Evolutionary conservation across 805 yeast species (phyloP), one percentile per base, ranked within the genome.

Genomic region (Saccharomycopsis sp.): DNA sequence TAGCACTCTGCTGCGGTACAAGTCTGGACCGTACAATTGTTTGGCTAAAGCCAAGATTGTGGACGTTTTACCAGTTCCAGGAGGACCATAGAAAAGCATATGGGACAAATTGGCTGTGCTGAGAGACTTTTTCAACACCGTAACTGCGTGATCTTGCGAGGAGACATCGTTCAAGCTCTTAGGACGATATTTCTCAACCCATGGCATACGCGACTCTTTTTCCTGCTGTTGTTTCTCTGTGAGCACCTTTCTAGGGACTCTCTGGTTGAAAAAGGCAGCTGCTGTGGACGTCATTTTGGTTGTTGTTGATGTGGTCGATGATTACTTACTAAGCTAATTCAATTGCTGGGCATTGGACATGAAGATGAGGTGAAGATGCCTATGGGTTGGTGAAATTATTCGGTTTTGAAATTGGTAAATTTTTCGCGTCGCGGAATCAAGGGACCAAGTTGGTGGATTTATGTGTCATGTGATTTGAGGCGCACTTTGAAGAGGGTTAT

Each of bases 101-200:
- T 89, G 97, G 2, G 98, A 97, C 57, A 89, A 73, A 68, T 92
- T 94, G 29, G 91, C 87, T 12, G 92, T 81, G n/a, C 44, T 29
- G 18, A 94, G 70, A 1, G 97, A 87, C 67, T 84, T 83, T 69
- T 87, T 86, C 61, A 94, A 75, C 34, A 94, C 92, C 20, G 79
- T 81, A 9, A 92, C 89, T 0, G 98, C 91, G 64, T 89, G 91
- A 53, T 85, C 92, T 68, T 94, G 99, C 0, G 98, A 89, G 2
- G 97, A 78, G 18, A 94, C 90, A 64, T 94, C 98, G 64, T 84
- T 88, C 46, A 94, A 76, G 51, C 79, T 82, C 68, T 83, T 85
- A 14, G 99, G 99, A 64, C 99, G 89, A 70, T 88, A 88, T 76
- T 90, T 90, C 69, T 90, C 97, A 20, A 91, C 96, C 97, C 97